Conservation (phyloP, 768 basidiomycete species). For the Pholiota conissans region DNA sequence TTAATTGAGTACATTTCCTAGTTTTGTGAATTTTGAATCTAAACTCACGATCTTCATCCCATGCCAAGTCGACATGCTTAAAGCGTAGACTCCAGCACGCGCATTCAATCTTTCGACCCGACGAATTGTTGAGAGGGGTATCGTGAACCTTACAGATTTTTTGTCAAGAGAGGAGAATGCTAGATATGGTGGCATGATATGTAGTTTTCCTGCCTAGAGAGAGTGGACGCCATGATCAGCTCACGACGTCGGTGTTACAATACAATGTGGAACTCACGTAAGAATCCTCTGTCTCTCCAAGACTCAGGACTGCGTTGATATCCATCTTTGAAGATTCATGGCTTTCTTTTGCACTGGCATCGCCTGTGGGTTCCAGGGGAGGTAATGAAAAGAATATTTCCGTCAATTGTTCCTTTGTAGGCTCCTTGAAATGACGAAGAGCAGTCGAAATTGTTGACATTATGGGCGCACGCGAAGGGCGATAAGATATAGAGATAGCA, state of each 20-base stretch:
- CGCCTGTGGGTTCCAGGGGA: slow-evolving; percentile 30
- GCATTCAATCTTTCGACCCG: slow-evolving; percentile 94
- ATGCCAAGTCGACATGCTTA: slow-evolving; percentile 93
- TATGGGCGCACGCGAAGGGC: background rate
- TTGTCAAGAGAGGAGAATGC: slow-evolving; percentile 89
- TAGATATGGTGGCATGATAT: slow-evolving; percentile 87
- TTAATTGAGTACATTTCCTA: background rate
- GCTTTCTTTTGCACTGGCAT: slow-evolving; percentile 39
- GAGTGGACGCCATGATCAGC: slow-evolving; percentile 5
- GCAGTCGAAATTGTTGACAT: slow-evolving; percentile 89
- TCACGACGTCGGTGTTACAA: background rate
- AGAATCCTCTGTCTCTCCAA: slow-evolving; percentile 87
- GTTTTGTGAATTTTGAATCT: too few relatives aligned
- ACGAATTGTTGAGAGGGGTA: slow-evolving; percentile 90
- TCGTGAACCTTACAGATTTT: slow-evolving; percentile 87
- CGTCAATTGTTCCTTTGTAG: slow-evolving; percentile 82
- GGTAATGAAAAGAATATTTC: slow-evolving; percentile 88
- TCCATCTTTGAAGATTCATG: slow-evolving; percentile 55
- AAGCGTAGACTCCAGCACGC: slow-evolving; percentile 93
- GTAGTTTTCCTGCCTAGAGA: slow-evolving; percentile 81
- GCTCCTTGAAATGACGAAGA: slow-evolving; percentile 90
- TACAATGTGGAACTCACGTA: slow-evolving; percentile 64
- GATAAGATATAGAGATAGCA: background rate
- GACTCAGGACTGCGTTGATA: slow-evolving; percentile 84
- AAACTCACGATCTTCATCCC: slow-evolving; percentile 83